Percentiles rank a stretch among this genome's conserved stretches.
Conservation (phyloP, 495 filamentous ascomycete species). For the Copromyces sp. region DNA sequence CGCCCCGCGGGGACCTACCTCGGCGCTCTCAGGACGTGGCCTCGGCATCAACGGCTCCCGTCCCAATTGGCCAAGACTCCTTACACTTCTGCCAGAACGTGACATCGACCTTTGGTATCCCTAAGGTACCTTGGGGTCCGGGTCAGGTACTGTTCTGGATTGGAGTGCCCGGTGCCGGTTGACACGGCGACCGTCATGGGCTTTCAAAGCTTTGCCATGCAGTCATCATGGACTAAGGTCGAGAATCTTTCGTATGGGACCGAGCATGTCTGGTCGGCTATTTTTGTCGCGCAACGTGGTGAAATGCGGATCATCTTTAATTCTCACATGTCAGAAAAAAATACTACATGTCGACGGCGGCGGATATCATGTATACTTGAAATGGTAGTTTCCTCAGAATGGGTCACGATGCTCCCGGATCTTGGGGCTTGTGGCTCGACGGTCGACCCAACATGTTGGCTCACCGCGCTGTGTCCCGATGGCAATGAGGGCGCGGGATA, state of each 20-base stretch:
- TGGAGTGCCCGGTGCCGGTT: background rate
- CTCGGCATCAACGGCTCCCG: background rate
- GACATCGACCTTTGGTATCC: background rate
- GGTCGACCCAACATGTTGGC: background rate
- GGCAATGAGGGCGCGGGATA: background rate
- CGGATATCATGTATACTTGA: background rate
- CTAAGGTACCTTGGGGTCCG: background rate
- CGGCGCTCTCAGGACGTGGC: background rate
- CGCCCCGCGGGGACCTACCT: background rate
- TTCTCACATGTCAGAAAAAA: background rate
- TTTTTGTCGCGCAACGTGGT: background rate
- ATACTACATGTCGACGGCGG: background rate
- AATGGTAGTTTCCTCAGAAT: background rate
- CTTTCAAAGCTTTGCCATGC: background rate
- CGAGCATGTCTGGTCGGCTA: background rate
- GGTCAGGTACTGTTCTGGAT: background rate
- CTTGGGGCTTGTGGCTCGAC: background rate
- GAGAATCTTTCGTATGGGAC: background rate
- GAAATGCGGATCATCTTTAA: background rate
- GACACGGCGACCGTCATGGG: background rate
- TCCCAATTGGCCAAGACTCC: background rate
- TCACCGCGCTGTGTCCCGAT: background rate
- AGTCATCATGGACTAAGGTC: background rate
- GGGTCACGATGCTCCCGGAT: background rate
- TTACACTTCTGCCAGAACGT: background rate